Base-by-base conservation (phyloP, 2,329 filamentous ascomycete genomes). In the Botrytis fabae region DNA sequence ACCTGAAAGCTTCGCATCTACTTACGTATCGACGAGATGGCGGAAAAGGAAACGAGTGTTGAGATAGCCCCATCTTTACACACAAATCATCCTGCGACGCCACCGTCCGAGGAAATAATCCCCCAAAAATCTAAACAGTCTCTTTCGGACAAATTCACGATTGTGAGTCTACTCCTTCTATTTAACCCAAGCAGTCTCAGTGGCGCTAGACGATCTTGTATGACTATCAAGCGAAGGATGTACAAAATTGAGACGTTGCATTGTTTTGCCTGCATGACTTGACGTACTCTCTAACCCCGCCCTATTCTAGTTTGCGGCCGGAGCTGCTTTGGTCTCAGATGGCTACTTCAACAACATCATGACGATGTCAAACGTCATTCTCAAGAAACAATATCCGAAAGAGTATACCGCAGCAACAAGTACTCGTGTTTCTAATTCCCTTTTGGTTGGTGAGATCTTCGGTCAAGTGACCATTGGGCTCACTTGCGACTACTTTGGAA, bases 401-500 rank as follows among this genome's bases (percentile, higher is more conserved):
- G 22, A 78, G 54, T 77, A 78, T 61, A 77, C 74, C 3, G 20
- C 74, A 44, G 48, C 42, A 42, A 79, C 83, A 62, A 83, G 81
- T 75, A 83, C 83, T 0, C 80, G 81, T 61, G 78, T 84, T 10
- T 83, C 81, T 20, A 84, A 83, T 72, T 79, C 83, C 4, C 79
- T 84, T 8, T 77, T 84, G 0, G 80, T 84, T 28, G 83, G 83
- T 38, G 82, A 83, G 60, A 81, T 85, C 2, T 81, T 84, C 65
- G 83, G 83, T 44, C 82, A 83, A 78, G 72, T 84, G 3, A 77
- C 81, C 32, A 80, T 84, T 28, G 83, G 83, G 8, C 77, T 85
- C 60, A 83, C 81, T 40, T 85, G 83, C 73, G 85, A 86, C 77
- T 82, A 82, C 51, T 78, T 86, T 14, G 85, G 85, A 14, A 83